Base-by-base conservation (phyloP, 768 basidiomycete species). In the Boletus rex-veris region DNA sequence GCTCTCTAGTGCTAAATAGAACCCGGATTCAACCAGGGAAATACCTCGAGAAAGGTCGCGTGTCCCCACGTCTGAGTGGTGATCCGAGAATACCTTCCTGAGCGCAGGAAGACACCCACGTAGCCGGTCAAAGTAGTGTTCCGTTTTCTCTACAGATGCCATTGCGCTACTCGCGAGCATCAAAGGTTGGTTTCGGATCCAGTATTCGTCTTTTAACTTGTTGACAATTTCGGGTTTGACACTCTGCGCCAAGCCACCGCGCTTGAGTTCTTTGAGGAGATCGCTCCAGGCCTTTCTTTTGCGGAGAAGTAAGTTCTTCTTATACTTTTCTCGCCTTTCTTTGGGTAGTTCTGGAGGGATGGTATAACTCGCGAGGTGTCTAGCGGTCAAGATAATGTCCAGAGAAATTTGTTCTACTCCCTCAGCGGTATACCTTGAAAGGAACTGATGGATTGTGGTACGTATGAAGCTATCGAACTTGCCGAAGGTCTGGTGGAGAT, bases 261-360 rank as follows among this genome's bases (percentile, higher is more conserved):
- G 79, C 67, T 90, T 90, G 49, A 97, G 74, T 64, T 94, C 92
- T 70, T 93, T 96, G 57, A 97, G 74, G 18, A 97, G 75, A 65
- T 98, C 94, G 26, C 88, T 85, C 82, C 87, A 92, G 1, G 94
- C 94, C 64, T 90, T 91, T 57, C 89, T 77, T 74, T 98, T 99
- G 45, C 91, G 82, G 4, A 82, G 80, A 38, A 89, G 75, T 10
- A 98, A 71, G 19, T 84, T 82, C 67, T 94, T 95, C 49, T 72
- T 77, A 59, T 78, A 80, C 72, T 83, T 90, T 54, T 73, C 80
- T 55, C 76, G 82, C 61, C 74, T 80, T 50, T 83, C 81, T 51
- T 68, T 69, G 11, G 73, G 69, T 35, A 74, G 66, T 16, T 75
- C 74, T 15, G 67, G 53, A 4, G 83, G 74, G 39, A 82, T 62